Evolutionary conservation across 371 early-diverging fungal genomes (phyloP).

Genomic region (Rhizopus arrhizus): DNA sequence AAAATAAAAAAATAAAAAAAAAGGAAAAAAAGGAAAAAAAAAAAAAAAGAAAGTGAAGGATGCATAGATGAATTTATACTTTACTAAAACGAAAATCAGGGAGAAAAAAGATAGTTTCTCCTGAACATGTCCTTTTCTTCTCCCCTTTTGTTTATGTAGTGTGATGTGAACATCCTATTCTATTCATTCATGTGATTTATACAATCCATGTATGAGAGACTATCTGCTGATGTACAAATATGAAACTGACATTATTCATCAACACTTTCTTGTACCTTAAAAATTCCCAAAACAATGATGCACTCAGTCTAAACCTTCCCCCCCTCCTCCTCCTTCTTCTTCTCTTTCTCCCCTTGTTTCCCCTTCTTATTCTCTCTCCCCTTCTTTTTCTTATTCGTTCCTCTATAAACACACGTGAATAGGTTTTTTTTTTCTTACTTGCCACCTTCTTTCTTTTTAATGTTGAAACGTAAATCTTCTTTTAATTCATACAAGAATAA

Average conservation of each 20-base stretch:
- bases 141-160: no score
- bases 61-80: neutral
- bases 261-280: no score
- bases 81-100: neutral
- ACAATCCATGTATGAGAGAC: neutral
- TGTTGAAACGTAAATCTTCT: constrained; percentile 31
- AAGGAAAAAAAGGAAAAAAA: neutral
- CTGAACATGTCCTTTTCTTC: neutral
- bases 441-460: neutral
- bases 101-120: no score
- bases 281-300: neutral
- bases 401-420: neutral
- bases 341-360: constrained; percentile 1
- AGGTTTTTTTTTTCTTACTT: constrained; percentile 4
- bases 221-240: neutral
- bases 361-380: constrained; percentile 5
- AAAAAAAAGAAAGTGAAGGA: neutral
- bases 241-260: neutral
- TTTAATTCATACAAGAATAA: constrained; percentile 17
- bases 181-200: neutral
- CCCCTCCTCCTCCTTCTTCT: neutral
- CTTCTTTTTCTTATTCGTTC: constrained; percentile 1
- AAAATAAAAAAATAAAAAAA: neutral
- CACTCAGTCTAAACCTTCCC: neutral
- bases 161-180: neutral